A percentile compares a stretch with the other conserved stretches of the same genome.
phyloP scores from a whole-genome alignment of 75 land plant species.

The Azolla pinnata region DNA sequence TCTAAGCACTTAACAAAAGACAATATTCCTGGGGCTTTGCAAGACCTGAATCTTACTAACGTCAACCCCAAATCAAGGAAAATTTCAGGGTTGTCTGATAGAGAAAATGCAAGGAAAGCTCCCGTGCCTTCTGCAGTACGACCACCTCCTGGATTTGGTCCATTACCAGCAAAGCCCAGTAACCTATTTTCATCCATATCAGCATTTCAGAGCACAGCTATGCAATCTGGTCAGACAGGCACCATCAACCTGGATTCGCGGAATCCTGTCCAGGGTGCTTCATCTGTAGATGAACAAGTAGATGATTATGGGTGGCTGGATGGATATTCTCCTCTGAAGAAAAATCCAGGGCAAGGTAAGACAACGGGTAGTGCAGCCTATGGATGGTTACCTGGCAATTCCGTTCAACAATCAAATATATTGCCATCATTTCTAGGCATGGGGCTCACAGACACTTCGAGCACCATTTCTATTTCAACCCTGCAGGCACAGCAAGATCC shows the following conservation, averaged over 20 bases:
- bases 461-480: constrained; percentile 16
- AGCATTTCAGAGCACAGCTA: neutral
- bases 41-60: neutral
- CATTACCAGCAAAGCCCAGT: constrained; percentile 37
- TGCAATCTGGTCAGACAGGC: neutral
- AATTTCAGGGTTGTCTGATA: too few relatives aligned
- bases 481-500: constrained; percentile 21
- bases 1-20: too few relatives aligned
- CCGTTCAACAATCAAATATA: constrained; percentile 13
- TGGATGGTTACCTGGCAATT: constrained; percentile 12
- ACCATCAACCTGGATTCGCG: constrained; percentile 10
- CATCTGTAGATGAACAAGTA: constrained; percentile 10
- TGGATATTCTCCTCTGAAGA: constrained; percentile 41
- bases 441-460: constrained; percentile 6
- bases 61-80: constrained; percentile 6
- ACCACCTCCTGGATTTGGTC: constrained; percentile 89
- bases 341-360: constrained; percentile 12
- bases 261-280: constrained; percentile 5
- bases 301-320: constrained; percentile 87
- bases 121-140: constrained; percentile 28
- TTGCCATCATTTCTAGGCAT: constrained; percentile 70
- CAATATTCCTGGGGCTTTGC: neutral
- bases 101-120: constrained; percentile 8
- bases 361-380: constrained; percentile 2
- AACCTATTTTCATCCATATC: constrained; percentile 12